phyloP scores from a whole-genome alignment of 371 early-diverging fungal genomes.

The Saksenaea oblongispora region DNA sequence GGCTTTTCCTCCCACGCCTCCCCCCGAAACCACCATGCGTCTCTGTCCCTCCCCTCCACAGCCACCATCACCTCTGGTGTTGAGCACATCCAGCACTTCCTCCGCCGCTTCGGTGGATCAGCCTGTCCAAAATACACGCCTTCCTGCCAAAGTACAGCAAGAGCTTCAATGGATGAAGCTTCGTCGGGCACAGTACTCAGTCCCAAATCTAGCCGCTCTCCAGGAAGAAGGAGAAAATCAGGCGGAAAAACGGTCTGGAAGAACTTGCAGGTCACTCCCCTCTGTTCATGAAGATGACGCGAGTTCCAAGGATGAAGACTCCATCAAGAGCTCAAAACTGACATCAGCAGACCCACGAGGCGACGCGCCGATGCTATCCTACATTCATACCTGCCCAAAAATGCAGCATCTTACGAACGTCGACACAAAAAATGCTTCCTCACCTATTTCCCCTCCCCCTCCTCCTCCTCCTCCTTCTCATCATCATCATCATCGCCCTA shows the following conservation, averaged over 20 bases:
- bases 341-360: neutral
- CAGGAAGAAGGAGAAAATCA: neutral
- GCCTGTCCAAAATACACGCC: neutral
- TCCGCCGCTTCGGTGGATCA: neutral
- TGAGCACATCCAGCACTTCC: too few relatives aligned
- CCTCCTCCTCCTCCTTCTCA: neutral
- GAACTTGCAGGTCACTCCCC: neutral
- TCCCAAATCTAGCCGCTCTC: neutral
- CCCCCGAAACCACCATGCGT: neutral
- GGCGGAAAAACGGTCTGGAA: neutral
- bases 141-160: neutral
- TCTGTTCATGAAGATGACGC: neutral
- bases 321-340: neutral
- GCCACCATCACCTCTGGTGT: neutral
- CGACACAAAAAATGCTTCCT: neutral
- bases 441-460: neutral
- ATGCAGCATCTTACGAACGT: neutral
- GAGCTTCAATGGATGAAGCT: constrained; percentile 5
- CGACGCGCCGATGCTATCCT: neutral
- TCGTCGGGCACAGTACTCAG: neutral
- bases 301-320: neutral
- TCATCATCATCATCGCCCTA: neutral
- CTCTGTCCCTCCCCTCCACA: neutral
- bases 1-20: neutral
- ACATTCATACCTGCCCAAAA: neutral